Evolutionary conservation across 2,329 filamentous ascomycete genomes (phyloP), one percentile per base, ranked within the genome.

Genomic region (Alternaria panax): DNA sequence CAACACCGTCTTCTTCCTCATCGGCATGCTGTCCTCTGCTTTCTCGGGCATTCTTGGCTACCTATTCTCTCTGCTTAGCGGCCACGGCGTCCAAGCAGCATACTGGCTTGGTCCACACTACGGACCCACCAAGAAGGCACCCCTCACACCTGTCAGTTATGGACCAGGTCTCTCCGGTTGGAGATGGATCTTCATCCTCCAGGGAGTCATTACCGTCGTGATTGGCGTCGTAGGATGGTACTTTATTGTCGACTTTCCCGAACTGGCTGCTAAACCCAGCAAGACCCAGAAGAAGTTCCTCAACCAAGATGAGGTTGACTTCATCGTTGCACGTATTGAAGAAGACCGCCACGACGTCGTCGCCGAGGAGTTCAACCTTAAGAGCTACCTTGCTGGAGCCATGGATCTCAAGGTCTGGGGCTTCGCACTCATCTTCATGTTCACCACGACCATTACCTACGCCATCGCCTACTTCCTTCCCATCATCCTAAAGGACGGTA

Each of bases 1-100:
- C 6, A 81, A 87, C 53, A 83, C 84, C 3, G 74, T 87, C n/a
- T 88, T 87, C 69, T 87, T 82, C 68, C 62, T 68, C 54, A 68
- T 68, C 7, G 68, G 67, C 34, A 69, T 68, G 67, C 45, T 71
- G 34, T 67, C 67, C 2, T 69, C 68, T 20, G 68, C 65, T 22
- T 70, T 71, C 54, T 69, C 65, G 2, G 68, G 68, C n/a, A 69
- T 71, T 28, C 65, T 71, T 16, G 68, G 65, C 20, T 71, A 71
- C 34, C 55, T 69, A n/a, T 69, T 70, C 83, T 82, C 52, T 81
- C 83, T 48, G 80, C 83, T 22, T 83, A 5, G 82, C 32, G 63
- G 71, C 54, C 45, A 88, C 88, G 68, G 80, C 28, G 16, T 53
- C 8, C 67, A 70, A 54, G 65, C 78, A 24, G 67, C 63, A 30